Base-by-base conservation (phyloP, 352 stramenopile genomes). In the Phytophthora nicotianae region DNA sequence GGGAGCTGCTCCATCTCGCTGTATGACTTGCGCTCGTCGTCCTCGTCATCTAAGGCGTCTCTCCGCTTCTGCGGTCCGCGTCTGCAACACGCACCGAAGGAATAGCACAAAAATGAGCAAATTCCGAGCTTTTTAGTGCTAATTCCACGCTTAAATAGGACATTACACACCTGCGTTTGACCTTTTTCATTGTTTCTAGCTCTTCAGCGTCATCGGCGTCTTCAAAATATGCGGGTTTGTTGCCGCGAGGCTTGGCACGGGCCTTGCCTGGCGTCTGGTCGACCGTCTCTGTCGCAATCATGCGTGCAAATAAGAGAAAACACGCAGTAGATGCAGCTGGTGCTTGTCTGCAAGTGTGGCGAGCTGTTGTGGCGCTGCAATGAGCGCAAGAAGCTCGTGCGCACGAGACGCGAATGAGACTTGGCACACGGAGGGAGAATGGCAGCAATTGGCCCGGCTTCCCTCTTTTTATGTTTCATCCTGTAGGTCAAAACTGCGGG, bases 51-150 rank as follows among this genome's bases (percentile, higher is more conserved):
- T 35, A 70, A 62, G 48, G 19, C 61, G 21, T 81, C 75, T 19
- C 85, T 74, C 52, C 86, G 85, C 60, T 91, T 88, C 38, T 79
- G 72, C 4, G 68, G 59, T 5, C 60, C 63, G 11, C 82, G 82
- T 41, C 80, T 89, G 48, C 38, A 42, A 21, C 8, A 52, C 48
- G 4, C 26, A 41, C 29, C 14, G 32, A 21, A 55, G n/a, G 13
- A 16, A 61, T 8, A 56, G 8, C 27, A 24, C 48, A 43, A 51
- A 11, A 47, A 53, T 49, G 29, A 63, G 43, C 38, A 50, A 65
- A n/a, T 40, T 38, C 7, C 26, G 32, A 16, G 17, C n/a, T 26
- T 61, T 38, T 23, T 2, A 7, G 14, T 13, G 47, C 53, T 55
- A 60, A 41, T 37, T 59, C 16, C 23, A 17, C 27, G 14, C 5